Conservation (phyloP, 2,329 filamentous ascomycete genomes). For the Fusarium sp. region DNA sequence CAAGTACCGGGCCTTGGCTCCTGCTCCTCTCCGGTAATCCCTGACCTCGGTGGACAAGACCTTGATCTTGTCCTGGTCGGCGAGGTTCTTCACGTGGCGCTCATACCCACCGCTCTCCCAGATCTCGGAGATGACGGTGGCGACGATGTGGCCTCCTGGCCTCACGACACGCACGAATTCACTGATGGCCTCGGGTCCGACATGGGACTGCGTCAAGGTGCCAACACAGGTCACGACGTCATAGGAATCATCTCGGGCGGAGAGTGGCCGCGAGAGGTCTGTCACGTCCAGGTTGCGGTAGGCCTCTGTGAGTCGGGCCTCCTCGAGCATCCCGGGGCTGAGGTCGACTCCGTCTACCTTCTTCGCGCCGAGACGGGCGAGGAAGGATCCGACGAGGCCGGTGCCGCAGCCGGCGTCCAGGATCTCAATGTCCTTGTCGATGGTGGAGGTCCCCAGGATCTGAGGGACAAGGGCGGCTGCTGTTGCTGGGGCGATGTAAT, state of each 20-base stretch:
- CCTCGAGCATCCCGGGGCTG: conserved; percentile 60
- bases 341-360: conserved; percentile 62
- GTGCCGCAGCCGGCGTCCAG: conserved; percentile 66
- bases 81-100: conserved; percentile 49
- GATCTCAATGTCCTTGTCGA: conserved; percentile 46
- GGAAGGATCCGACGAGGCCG: conserved; percentile 59
- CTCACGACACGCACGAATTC: conserved; percentile 61
- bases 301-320: conserved; percentile 57
- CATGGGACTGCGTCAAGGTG: conserved; percentile 63
- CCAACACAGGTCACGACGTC: conserved; percentile 62
- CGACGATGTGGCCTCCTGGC: conserved; percentile 57
- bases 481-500: conserved; percentile 53
- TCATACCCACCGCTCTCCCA: conserved; percentile 59
- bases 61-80: conserved; percentile 42
- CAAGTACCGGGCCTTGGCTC: conserved; percentile 46
- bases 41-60: conserved; percentile 44
- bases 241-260: conserved; percentile 52
- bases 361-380: conserved; percentile 53
- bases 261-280: conserved; percentile 57
- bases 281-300: conserved; percentile 56
- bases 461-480: conserved; percentile 49
- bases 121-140: conserved; percentile 59
- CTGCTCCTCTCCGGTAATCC: conserved; percentile 46
- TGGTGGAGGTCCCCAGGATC: conserved; percentile 38
- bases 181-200: conserved; percentile 58